These are phyloP conservation scores for Penicillium crystallinum DNA, from an alignment of 495 filamentous ascomycete species.

Conservation along the genomic window DNA sequence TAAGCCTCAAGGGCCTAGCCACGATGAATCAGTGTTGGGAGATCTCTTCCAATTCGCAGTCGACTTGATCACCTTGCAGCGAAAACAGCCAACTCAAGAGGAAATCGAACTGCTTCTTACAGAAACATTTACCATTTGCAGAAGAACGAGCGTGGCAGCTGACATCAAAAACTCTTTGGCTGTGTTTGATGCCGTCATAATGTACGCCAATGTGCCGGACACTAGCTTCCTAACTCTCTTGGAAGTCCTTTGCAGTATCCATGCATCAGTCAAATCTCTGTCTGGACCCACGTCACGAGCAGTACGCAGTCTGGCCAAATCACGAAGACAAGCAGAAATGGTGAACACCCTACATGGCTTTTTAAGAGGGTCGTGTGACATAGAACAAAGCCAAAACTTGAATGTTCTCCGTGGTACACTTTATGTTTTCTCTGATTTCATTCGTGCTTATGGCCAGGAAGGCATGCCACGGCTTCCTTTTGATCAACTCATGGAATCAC, in stretches of 20 bases:
- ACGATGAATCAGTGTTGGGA: constrained; percentile 63
- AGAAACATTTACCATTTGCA: constrained; percentile 66
- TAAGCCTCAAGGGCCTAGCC: constrained; percentile 34
- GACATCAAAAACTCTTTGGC: constrained; percentile 73
- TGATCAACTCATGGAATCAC: constrained; percentile 49
- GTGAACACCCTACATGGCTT: constrained; percentile 60
- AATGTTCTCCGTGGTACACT: constrained; percentile 64
- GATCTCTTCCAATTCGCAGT: constrained; percentile 68
- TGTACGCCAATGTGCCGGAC: constrained; percentile 70
- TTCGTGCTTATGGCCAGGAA: constrained; percentile 51
- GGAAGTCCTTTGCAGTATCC: constrained; percentile 75
- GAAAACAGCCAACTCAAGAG: constrained; percentile 63
- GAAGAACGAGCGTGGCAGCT: constrained; percentile 61
- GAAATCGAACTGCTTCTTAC: constrained; percentile 64
- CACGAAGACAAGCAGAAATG: constrained; percentile 69
- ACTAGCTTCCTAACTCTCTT: constrained; percentile 63
- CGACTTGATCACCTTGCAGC: constrained; percentile 81
- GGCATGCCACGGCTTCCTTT: constrained; percentile 56
- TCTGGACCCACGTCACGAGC: constrained; percentile 70
- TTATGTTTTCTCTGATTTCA: constrained; percentile 58
- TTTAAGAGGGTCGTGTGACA: constrained; percentile 44
- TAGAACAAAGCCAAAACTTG: constrained; percentile 47
- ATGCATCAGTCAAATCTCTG: constrained; percentile 65
- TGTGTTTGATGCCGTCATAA: constrained; percentile 74
- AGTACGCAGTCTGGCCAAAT: constrained; percentile 70